These are phyloP conservation scores for Miamiensis avidus DNA, from an alignment of 169 alveolate species.

Conservation along the genomic window DNA sequence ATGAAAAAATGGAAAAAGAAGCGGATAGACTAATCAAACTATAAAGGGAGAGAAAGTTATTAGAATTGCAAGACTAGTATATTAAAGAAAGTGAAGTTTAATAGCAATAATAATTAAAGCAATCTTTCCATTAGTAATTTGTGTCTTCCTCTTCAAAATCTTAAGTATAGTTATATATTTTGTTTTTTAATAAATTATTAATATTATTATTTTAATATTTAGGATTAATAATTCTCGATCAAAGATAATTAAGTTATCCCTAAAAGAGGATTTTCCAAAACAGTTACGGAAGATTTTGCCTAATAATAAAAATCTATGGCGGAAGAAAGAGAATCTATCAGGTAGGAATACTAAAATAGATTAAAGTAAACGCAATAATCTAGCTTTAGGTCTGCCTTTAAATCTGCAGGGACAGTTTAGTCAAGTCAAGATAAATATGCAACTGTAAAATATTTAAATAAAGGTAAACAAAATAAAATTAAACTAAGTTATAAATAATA, in stretches of 20 bases:
- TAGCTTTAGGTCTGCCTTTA: neutral
- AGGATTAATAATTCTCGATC: neutral
- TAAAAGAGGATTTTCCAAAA: neutral
- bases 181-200: too few species aligned
- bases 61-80: neutral
- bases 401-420: neutral
- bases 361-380: neutral
- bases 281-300: neutral
- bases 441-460: neutral
- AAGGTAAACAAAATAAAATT: too few species aligned
- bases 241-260: neutral
- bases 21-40: neutral
- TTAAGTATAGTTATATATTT: too few species aligned
- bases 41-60: neutral
- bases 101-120: neutral
- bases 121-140: too few species aligned
- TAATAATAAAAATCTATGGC: neutral
- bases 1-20: neutral
- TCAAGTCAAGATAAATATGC: neutral
- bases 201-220: too few species aligned
- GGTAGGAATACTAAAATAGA: neutral
- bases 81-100: neutral
- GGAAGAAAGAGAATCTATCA: neutral
- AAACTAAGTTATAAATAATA: too few species aligned
- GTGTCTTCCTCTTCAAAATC: too few species aligned